Base-by-base conservation (phyloP, 2,329 filamentous ascomycete genomes). In the Arachnomyces sp. region DNA sequence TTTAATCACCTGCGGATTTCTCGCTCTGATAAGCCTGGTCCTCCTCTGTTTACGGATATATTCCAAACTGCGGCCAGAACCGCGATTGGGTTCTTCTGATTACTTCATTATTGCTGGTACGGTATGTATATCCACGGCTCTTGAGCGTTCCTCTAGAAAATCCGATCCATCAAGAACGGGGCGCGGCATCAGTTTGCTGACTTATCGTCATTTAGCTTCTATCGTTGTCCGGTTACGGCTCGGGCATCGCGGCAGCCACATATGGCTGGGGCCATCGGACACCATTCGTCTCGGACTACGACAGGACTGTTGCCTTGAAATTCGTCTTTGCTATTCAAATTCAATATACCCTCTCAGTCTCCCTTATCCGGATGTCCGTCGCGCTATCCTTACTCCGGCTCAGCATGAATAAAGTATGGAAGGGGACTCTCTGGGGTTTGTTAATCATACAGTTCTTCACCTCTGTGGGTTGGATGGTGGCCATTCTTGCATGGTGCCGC, bases 381-480 rank as follows among this genome's bases (percentile, higher is more conserved):
- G 36, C 36, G 2, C 9, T 38, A 13, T 38, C 36, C 3, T 29
- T 38, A 15, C 36, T 38, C 13, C 25, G 36, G n/a, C 36, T 38
- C 9, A 38, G 36, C 28, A n/a, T 38, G 13, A 38, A 38, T 28
- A 17, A 4, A 18, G 7, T 11, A 13, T 38, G 36, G 36, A 31
- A 18, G 28, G 11, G 25, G 15, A 15, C 28, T 9, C 25, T 38
- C 11, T 38, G 29, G 25, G 28, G 28, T 15, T 31, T 38, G 14
- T 13, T 38, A 9, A 15, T 18, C 7, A 31, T 38, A n/a, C 36
- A 38, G 28, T n/a, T 9, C 9, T 28, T 38, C 11, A 13, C 31
- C 8, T 38, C 36, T 6, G 31, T 28, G n/a, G 36, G 36, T 18
- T 38, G 36, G 36, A n/a, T 38, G 7, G 12, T 38, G 13, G 36